Percentiles rank a stretch among this genome's conserved stretches.
These are phyloP conservation scores for Gossypium schwendimanii DNA, from an alignment of 441 rosid genomes.

Conservation along the genomic window DNA sequence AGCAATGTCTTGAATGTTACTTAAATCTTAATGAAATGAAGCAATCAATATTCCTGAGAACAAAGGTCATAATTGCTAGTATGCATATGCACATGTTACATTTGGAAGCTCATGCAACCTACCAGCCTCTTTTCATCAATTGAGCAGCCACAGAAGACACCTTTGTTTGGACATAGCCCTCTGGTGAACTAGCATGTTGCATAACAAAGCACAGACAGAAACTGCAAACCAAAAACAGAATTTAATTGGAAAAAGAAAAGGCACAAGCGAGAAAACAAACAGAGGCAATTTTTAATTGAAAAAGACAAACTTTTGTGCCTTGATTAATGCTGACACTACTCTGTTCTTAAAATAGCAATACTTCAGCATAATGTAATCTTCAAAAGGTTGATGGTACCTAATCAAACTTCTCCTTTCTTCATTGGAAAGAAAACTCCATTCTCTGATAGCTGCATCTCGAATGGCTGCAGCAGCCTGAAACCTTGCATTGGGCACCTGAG, in stretches of 20 bases:
- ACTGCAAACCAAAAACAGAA: slow-evolving; percentile 33
- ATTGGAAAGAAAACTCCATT: slow-evolving; percentile 72
- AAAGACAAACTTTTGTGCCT: not conserved
- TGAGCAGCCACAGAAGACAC: slow-evolving; percentile 96
- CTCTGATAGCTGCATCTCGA: slow-evolving; percentile 91
- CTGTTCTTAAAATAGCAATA: not conserved
- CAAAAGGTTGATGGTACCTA: slow-evolving; percentile 32
- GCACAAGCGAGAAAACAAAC: not conserved
- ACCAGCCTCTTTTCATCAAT: slow-evolving; percentile 98
- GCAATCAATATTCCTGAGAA: no score
- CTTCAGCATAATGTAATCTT: not conserved
- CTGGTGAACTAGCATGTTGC: slow-evolving; percentile 76
- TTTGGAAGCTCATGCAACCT: slow-evolving; percentile 23
- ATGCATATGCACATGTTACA: slow-evolving; percentile 1
- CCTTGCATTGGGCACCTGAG: slow-evolving; percentile 87
- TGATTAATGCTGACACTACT: not conserved
- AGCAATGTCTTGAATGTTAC: not conserved
- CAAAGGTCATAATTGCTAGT: not conserved
- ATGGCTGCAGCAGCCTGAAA: slow-evolving; percentile 96
- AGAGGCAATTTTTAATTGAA: slow-evolving; percentile 4
- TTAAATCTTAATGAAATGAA: not conserved
- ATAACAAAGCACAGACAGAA: slow-evolving; percentile 75
- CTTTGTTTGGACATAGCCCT: slow-evolving; percentile 82
- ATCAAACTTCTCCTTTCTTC: slow-evolving; percentile 78
- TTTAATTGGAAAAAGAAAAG: not conserved